Evolutionary conservation across 495 filamentous ascomycete genomes (phyloP), one percentile per base, ranked within the genome.

Genomic region (Penicillium cataractarum): DNA sequence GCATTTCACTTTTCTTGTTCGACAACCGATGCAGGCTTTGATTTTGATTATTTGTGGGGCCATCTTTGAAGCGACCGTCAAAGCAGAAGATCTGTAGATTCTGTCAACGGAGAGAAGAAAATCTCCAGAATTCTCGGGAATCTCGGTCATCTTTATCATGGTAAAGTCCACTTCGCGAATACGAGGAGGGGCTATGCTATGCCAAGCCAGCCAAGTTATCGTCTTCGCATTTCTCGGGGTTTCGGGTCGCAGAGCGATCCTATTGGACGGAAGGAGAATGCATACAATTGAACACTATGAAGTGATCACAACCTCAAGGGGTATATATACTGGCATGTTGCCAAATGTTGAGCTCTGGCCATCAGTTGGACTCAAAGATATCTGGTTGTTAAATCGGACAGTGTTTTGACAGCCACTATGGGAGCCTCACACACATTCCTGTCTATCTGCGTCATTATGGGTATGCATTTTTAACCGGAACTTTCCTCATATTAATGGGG

Each of bases 191-290:
- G 32, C 32, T 33, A 33, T 33, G 53, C 53, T 37, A 21, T 37
- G 53, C 21, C n/a, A 24, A 15, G 13, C 24, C 19, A 24, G 53
- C 32, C 24, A n/a, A 27, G n/a, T 26, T 40, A 33, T 56, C 53
- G 53, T 56, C 19, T 39, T 56, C 53, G 53, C 53, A 56, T 56
- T 56, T 56, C 53, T 56, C 32, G 53, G 53, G 19, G 33, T 17
- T 56, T 40, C 7, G 49, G 13, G 9, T 15, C 49, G 12, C 29
- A 52, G 24, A 52, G 24, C 49, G 12, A 15, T 32, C 29, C 29
- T 52, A 52, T 52, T 52, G 49, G 49, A n/a, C 9, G 21, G 26
- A 26, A 17, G 22, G 1, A 12, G 22, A 4, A 12, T 50, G 1
- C 27, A 50, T 13, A 50, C 1, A 4, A 17, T 2, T 6, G 32